Conservation (phyloP, 805 yeast species). For the Wickerhamomyces rabaulensis region DNA sequence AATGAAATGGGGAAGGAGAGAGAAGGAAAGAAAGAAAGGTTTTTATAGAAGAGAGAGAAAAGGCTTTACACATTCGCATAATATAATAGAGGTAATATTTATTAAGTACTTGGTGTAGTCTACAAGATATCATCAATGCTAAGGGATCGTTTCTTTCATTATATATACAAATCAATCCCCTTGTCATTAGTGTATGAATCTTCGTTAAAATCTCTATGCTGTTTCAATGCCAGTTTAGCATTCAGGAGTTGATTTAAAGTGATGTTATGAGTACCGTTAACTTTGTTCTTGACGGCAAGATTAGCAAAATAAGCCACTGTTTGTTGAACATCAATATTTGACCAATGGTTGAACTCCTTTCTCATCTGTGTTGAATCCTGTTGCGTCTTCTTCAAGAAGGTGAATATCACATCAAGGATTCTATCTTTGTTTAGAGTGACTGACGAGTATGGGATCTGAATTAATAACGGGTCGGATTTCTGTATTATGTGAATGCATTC, state of each 20-base stretch:
- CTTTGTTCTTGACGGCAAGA: slow-evolving; percentile 10
- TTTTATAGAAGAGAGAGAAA: not conserved
- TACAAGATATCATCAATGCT: no score
- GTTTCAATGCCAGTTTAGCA: slow-evolving; percentile 13
- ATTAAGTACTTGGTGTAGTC: not conserved
- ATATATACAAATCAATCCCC: not conserved
- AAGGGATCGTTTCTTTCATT: not conserved
- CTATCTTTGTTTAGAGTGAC: slow-evolving; percentile 27
- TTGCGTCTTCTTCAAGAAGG: slow-evolving; percentile 21
- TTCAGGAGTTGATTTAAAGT: slow-evolving; percentile 14
- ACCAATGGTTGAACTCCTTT: slow-evolving; percentile 6
- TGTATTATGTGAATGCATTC: slow-evolving; percentile 45
- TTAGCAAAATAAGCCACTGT: slow-evolving; percentile 18
- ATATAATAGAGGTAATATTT: not conserved
- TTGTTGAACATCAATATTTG: slow-evolving; percentile 11
- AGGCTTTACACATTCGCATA: not conserved
- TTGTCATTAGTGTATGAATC: not conserved
- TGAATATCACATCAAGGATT: slow-evolving; percentile 28
- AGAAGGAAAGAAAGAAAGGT: not conserved
- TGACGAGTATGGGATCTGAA: slow-evolving; percentile 17
- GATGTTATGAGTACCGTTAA: slow-evolving; percentile 10
- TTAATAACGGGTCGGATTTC: slow-evolving; percentile 14
- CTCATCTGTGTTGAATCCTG: slow-evolving; percentile 11
- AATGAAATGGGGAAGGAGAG: not conserved
- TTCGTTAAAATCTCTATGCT: slow-evolving; percentile 3